phyloP scores from a whole-genome alignment of 169 alveolate genomes.

The Plasmodium gonderi region DNA sequence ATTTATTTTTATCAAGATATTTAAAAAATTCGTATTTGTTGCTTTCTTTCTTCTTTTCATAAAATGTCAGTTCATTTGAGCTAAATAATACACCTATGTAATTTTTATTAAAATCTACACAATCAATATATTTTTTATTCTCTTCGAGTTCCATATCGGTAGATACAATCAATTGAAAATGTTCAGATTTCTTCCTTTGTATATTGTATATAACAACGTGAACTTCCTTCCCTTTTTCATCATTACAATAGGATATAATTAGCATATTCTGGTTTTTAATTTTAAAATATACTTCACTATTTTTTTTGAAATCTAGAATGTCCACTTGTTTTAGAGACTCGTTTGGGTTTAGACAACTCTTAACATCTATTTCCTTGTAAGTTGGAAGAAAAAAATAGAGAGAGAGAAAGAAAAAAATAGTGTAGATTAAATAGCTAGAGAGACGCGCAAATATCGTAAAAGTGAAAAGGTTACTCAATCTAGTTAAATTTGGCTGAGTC shows the following conservation, averaged over 20 bases:
- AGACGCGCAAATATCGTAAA: background rate
- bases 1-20: constrained; percentile 16
- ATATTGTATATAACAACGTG: constrained; percentile 14
- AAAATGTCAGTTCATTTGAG: constrained; percentile 25
- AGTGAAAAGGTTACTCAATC: background rate
- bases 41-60: background rate
- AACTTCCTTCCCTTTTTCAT: background rate
- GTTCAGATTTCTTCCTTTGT: background rate
- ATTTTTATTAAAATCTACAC: constrained; percentile 6
- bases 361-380: constrained; percentile 2
- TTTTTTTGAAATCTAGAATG: background rate
- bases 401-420: background rate
- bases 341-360: background rate
- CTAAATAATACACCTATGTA: constrained; percentile 34
- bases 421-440: background rate
- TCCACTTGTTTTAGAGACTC: background rate
- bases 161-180: background rate
- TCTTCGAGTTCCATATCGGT: constrained; percentile 1
- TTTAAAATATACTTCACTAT: constrained; percentile 33
- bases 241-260: constrained; percentile 25
- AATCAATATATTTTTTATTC: background rate
- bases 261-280: constrained; percentile 22
- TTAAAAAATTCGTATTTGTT: constrained; percentile 24
- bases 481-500: too few relatives aligned
- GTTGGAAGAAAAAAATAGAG: background rate